Evolutionary conservation across 1,284 basidiomycete species (phyloP), one percentile per base, ranked within the genome.

Genomic region (Sanghuangporus sanghuang): DNA sequence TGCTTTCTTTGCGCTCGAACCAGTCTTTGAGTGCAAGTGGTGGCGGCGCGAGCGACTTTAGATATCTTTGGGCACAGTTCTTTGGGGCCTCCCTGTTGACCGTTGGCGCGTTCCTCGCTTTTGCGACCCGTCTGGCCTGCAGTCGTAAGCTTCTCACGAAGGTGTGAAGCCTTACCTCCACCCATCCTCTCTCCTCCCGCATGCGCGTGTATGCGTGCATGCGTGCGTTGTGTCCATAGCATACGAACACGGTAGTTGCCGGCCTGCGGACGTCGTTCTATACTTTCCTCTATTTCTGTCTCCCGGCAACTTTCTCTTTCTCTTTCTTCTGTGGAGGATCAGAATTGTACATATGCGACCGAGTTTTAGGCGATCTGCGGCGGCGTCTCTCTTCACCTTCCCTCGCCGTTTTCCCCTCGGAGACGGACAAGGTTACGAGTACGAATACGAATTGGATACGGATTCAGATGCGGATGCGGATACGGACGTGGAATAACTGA

Each of bases 31-130:
- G 39, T 39, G 50, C 55, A 16, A 54, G 27, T 16, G 64, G 57
- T 8, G 53, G 63, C 8, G 59, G 58, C 18, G 50, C 42, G 14
- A 62, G 38, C 32, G 61, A 66, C 53, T 56, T 55, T 35, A 55
- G 58, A 36, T 66, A 60, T 57, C 53, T 66, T 2, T 62, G 65
- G 61, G 57, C 61, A 39, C 65, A 66, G 49, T 46, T 63, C 38
- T 66, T 66, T 18, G 57, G 61, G 14, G 65, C 57, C 2, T 57
- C 62, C 18, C 35, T 48, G 42, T 53, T 66, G n/a, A 11, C 57
- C 27, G 58, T 54, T 4, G 65, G 65, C 11, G 62, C 65, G n/a
- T 36, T 21, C 3, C 54, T 66, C 23, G 57, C 57, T 27, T 27
- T 66, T n/a, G 62, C 58, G 11, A 57, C 61, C 16, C 60, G 64